Evolutionary conservation across 2,329 filamentous ascomycete genomes (phyloP), one percentile per base, ranked within the genome.

Genomic region (Cercospora citrullina): DNA sequence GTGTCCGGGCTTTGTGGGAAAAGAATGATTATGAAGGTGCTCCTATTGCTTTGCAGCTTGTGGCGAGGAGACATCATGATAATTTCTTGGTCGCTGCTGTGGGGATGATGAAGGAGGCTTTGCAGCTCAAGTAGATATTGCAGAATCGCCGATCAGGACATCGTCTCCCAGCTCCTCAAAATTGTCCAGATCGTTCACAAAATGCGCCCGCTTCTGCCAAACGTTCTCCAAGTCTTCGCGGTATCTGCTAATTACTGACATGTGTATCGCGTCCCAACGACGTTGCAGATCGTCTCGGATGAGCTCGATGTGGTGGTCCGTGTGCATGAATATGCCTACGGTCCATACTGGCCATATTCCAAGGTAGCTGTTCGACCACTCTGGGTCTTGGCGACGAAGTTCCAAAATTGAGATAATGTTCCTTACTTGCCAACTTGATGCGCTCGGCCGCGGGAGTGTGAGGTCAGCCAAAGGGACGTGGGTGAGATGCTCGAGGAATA

Each of bases 31-130:
- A 84, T 69, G 72, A 77, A 16, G 83, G 83, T 67, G 81, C 83
- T 1, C 86, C 86, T 0, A 80, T 88, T 4, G 80, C 80, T 12
- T 72, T 88, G 66, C 86, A 88, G 73, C 73, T 88, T 23, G 84
- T 88, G 6, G 85, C 83, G 0, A 77, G 85, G 66, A 78, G 83
- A 57, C 83, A 83, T 66, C 81, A 86, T 55, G 86, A 88, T 69
- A 86, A 87, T 73, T 86, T 87, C 74, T 74, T 86, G 14, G 70
- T 83, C 5, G 76, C 77, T 31, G 78, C 80, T 7, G 55, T 81
- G 57, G 78, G 81, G 33, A 74, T 79, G 51, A 76, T 82, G 23
- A 70, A 68, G 6, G 64, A 76, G 9, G 30, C 30, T 36, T 23
- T 59, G 55, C 28, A 36, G 18, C 31, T 36, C 9, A 21, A 33